phyloP scores from a whole-genome alignment of 2,329 filamentous ascomycete species.

The Knufia petricola region DNA sequence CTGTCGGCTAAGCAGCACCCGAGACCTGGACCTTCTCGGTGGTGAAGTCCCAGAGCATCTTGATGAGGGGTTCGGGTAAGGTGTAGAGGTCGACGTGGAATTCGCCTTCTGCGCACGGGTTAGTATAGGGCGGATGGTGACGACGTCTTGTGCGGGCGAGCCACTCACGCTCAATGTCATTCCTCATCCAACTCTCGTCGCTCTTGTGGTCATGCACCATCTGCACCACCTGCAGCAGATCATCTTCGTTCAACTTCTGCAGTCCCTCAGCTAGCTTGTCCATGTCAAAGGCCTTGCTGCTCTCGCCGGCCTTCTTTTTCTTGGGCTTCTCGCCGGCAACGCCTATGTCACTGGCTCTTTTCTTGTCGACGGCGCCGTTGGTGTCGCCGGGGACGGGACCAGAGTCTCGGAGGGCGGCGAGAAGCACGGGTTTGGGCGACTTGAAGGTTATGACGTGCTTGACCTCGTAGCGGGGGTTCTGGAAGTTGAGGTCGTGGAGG shows the following conservation, averaged over 20 bases:
- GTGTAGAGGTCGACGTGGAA: constrained; percentile 98
- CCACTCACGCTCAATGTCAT: constrained; percentile 84
- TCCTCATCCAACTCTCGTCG: constrained; percentile 89
- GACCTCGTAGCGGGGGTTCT: constrained; percentile 67
- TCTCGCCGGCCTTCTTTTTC: constrained; percentile 59
- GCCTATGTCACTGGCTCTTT: constrained; percentile 34
- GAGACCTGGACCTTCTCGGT: constrained; percentile 30
- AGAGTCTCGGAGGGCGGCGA: constrained; percentile 69
- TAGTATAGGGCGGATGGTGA: too few species aligned
- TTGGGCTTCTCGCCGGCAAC: constrained; percentile 51
- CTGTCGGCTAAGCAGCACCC: constrained; percentile 14
- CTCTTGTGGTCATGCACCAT: constrained; percentile 97
- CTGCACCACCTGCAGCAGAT: constrained; percentile 88
- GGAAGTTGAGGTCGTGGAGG: constrained; percentile 86
- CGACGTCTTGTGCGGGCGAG: too few species aligned
- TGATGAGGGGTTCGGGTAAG: constrained; percentile 78
- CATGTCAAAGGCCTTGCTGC: constrained; percentile 65
- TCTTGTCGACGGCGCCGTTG: constrained; percentile 53
- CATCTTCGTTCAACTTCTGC: constrained; percentile 82
- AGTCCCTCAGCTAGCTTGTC: constrained; percentile 93
- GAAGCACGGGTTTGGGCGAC: constrained; percentile 65
- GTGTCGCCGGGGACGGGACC: constrained; percentile 68
- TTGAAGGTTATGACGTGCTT: constrained; percentile 76
- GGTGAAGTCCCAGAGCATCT: constrained; percentile 90
- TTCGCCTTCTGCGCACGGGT: constrained; percentile 63